Evolutionary conservation across 129 eudicot genomes (phyloP), one percentile per base, ranked within the genome.

Genomic region (Flaveria sonorensis): DNA sequence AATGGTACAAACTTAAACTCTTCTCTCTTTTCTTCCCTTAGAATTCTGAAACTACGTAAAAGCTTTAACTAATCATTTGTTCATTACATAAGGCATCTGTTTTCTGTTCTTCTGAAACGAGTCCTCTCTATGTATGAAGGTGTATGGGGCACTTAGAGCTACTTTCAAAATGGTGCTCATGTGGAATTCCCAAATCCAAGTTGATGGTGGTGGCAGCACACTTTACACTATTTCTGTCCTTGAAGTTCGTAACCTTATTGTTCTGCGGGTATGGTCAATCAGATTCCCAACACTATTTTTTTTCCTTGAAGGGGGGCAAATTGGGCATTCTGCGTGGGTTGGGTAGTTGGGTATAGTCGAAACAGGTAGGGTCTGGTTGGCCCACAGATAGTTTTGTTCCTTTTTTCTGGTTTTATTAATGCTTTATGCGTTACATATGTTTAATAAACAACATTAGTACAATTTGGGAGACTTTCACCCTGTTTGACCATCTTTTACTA

Each of bases 121-220:
- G 2, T n/a, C 50, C 16, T 70, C n/a, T 51, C 30, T 26, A 51
- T 77, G 60, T 51, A 57, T 85, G 74, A 79, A 92, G 98, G 96
- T 93, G 59, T 93, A 86, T 77, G 98, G 98, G 75, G 98, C 96
- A 63, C 85, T 90, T 67, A 80, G 96, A 82, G 89, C 92, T 74
- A 77, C 91, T 66, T 92, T 93, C 80, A 93, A 93, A 79, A 93
- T 93, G 98, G 88, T 93, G 83, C 95, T 93, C 71, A 93, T 93
- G 98, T 88, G 90, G 96, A 88, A 93, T 59, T 86, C 98, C 64
- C 80, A 71, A 45, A 93, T 93, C 81, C 84, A 81, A 82, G 89
- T 93, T 36, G 96, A 93, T 76, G 96, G 91, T 69, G 86, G 96
- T 71, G 98, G 89, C 76, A 82, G 88, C 81, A 80, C 94, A 18